These are phyloP conservation scores for Amylocarpus encephaloides DNA, from an alignment of 2,329 filamentous ascomycete species.

Conservation along the genomic window DNA sequence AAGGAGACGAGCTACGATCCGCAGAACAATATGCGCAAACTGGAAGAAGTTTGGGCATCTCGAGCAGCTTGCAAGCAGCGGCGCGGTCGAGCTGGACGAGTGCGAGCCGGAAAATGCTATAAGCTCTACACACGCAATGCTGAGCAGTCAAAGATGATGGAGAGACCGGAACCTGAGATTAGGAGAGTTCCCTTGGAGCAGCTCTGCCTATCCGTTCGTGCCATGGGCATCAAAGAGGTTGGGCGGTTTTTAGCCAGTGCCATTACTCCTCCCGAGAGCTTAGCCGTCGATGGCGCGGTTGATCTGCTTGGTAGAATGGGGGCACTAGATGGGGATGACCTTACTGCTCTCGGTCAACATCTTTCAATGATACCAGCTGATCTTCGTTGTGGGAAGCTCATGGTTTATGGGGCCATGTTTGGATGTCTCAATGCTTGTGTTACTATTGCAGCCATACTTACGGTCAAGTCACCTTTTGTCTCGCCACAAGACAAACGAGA, in stretches of 20 bases:
- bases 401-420: slow-evolving; percentile 93
- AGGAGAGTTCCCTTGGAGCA: slow-evolving; percentile 89
- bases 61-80: slow-evolving; percentile 91
- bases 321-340: slow-evolving; percentile 74
- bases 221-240: slow-evolving; percentile 86
- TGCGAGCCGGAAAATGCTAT: slow-evolving; percentile 86
- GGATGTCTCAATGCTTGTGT: slow-evolving; percentile 84
- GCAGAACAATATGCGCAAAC: slow-evolving; percentile 84
- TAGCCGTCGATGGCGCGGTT: slow-evolving; percentile 82
- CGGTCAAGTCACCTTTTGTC: slow-evolving; percentile 78
- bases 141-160: slow-evolving; percentile 73
- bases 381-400: slow-evolving; percentile 84
- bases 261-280: slow-evolving; percentile 78
- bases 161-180: slow-evolving; percentile 89
- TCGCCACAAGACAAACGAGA: slow-evolving; percentile 79
- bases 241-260: slow-evolving; percentile 75
- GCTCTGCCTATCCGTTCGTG: slow-evolving; percentile 86
- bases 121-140: slow-evolving; percentile 87
- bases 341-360: slow-evolving; percentile 87
- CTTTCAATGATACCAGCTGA: slow-evolving; percentile 94
- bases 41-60: slow-evolving; percentile 94
- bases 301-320: slow-evolving; percentile 77
- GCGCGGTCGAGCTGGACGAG: slow-evolving; percentile 86
- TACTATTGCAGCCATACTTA: slow-evolving; percentile 88
- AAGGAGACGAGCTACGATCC: slow-evolving; percentile 96